Percentiles rank a stretch among this genome's conserved stretches.
Conservation (phyloP, 2,329 filamentous ascomycete species). For the Tolypocladium amazonense region DNA sequence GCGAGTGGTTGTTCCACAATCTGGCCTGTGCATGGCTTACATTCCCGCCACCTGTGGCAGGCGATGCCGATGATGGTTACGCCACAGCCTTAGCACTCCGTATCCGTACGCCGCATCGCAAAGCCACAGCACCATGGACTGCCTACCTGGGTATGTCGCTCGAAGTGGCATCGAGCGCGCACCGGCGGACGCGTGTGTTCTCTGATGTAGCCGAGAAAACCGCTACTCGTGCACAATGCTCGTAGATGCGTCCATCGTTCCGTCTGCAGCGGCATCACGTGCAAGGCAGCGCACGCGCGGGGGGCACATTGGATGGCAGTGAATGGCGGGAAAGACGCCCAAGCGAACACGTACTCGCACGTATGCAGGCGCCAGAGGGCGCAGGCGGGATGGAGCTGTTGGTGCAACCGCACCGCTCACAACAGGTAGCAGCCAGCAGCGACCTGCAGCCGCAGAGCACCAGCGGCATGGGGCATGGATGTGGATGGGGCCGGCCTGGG, state of each 20-base stretch:
- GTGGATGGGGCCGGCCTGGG: neutral
- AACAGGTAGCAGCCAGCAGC: neutral
- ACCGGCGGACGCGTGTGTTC: neutral
- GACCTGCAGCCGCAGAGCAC: neutral
- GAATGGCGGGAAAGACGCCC: neutral
- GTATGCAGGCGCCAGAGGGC: neutral
- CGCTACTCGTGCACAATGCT: too few species aligned
- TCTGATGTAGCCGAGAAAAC: neutral
- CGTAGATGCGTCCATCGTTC: neutral
- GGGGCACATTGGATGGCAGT: neutral
- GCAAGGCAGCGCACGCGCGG: neutral
- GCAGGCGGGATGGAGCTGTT: neutral
- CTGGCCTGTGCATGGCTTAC: neutral
- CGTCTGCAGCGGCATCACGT: neutral
- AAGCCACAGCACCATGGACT: neutral
- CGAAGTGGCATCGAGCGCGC: neutral
- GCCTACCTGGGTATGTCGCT: too few species aligned
- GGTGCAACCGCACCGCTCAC: slow-evolving; percentile 1
- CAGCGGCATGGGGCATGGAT: slow-evolving; percentile 1
- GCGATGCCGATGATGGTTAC: neutral
- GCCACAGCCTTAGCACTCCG: neutral
- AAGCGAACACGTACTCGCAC: too few species aligned
- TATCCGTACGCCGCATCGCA: neutral
- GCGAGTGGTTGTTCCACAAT: neutral
- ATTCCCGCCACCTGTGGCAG: neutral